Conservation (phyloP, 345 rosid genomes). For the Rhizophora apiculata region DNA sequence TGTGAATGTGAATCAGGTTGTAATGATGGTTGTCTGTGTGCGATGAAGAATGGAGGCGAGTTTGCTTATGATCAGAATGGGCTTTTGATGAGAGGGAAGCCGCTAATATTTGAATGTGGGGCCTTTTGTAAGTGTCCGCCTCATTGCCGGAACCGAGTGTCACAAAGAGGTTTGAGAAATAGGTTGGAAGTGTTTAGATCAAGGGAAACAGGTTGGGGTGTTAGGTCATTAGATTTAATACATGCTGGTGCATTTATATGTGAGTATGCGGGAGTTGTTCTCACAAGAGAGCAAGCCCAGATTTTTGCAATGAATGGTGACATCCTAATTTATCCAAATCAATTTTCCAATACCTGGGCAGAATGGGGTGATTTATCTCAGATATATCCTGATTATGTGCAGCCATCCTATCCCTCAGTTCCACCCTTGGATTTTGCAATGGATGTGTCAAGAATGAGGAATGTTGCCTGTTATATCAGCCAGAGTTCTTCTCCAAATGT, state of each 20-base stretch:
- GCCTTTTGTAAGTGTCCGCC: conserved; percentile 70
- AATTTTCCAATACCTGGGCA: conserved; percentile 65
- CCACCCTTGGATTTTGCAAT: conserved; percentile 89
- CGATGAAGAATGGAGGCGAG: conserved; percentile 70
- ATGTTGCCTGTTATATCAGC: conserved; percentile 90
- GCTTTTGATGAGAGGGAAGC: conserved; percentile 65
- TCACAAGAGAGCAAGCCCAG: conserved; percentile 84
- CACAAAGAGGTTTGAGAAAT: conserved; percentile 66
- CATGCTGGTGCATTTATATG: conserved; percentile 86
- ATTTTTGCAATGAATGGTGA: conserved; percentile 81
- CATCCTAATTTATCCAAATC: conserved; percentile 62
- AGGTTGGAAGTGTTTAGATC: conserved; percentile 89
- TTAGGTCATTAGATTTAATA: conserved; percentile 81
- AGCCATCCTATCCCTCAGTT: conserved; percentile 55
- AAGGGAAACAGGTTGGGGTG: conserved; percentile 89
- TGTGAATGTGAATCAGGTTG: conserved; percentile 72
- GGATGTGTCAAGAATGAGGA: conserved; percentile 95
- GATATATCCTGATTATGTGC: conserved; percentile 49
- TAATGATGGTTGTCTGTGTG: conserved; percentile 64
- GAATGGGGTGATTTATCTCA: conserved; percentile 91
- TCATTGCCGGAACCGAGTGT: conserved; percentile 66
- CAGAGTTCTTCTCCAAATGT: conserved; percentile 83
- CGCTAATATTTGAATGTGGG: conserved; percentile 78
- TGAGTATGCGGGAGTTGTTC: conserved; percentile 82
- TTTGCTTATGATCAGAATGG: conserved; percentile 73